These are phyloP conservation scores for Sherardia arvensis DNA, from an alignment of 257 asterid genomes.

Conservation along the genomic window DNA sequence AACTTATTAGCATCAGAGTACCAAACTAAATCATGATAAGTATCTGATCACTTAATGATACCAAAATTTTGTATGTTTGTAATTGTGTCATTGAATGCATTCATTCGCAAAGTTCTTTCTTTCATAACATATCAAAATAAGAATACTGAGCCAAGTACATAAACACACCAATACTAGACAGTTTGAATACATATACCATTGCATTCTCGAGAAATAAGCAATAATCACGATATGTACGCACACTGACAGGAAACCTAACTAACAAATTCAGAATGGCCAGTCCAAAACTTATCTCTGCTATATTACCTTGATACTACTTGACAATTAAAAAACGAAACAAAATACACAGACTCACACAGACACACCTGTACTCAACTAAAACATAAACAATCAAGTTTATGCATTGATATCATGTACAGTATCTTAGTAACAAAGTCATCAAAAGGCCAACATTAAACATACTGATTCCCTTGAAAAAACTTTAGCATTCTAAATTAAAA, in stretches of 20 bases:
- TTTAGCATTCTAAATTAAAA: not conserved
- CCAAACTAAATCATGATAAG: not conserved
- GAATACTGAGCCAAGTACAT: not conserved
- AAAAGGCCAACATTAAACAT: not conserved
- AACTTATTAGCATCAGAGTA: not conserved
- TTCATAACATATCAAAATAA: not conserved
- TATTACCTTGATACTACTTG: not conserved
- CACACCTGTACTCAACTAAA: not conserved
- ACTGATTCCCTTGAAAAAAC: too few relatives aligned
- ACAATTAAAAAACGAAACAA: too few relatives aligned
- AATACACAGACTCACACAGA: not conserved
- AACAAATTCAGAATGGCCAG: not conserved
- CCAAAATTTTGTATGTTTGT: not conserved
- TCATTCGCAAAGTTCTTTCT: not conserved
- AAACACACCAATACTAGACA: not conserved
- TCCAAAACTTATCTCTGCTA: not conserved
- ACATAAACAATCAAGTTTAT: not conserved
- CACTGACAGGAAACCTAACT: not conserved
- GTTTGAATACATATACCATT: not conserved
- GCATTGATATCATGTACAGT: not conserved
- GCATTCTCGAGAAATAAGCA: not conserved
- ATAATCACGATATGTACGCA: not conserved
- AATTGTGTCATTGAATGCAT: not conserved
- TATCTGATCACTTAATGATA: not conserved
- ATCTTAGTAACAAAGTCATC: not conserved